Evolutionary conservation across 2,329 filamentous ascomycete species (phyloP), one percentile per base, ranked within the genome.

Genomic region (Plenodomus biglobosus): DNA sequence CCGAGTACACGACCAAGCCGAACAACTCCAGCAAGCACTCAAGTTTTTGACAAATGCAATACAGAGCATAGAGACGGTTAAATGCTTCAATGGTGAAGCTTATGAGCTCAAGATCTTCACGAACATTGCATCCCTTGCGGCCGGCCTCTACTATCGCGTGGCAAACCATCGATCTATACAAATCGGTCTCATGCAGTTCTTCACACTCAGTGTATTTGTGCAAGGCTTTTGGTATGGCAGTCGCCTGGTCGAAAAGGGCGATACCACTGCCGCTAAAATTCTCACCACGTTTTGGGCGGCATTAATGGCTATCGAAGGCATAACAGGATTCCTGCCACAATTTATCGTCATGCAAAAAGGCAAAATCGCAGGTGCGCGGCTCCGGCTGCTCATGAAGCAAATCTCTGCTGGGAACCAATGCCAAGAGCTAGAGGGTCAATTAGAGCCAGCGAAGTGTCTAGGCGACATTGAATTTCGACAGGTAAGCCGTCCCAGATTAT

Each of bases 161-260:
- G 87, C 87, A 0, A 78, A 82, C 38, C 79, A 83, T 15, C 88
- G 85, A 56, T 84, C 88, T 0, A 66, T 85, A 2, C 91, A 96
- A 63, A 84, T 88, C 63, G 85, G 85, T 0, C 81, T 87, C 40
- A 79, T 89, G 42, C 85, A 86, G 39, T 82, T 95, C 57, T 85
- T 91, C 75, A 85, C 87, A 22, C 80, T 90, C 3, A 79, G 78
- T 1, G 85, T 96, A 67, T 96, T 97, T 57, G 86, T 95, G 0
- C 81, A 91, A 48, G 92, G 91, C 0, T 96, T 97, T 64, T 96
- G 89, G 83, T 95, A 92, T 59, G 92, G 91, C 0, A 81, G 86
- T 21, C 75, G 82, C 1, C 78, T 96, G 1, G 84, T 94, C 8
- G 76, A 78, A 8, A 72, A 80, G 1, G 84, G 83, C 1, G 69